phyloP scores from a whole-genome alignment of 495 filamentous ascomycete genomes.

The Mytilinidion resinicola region DNA sequence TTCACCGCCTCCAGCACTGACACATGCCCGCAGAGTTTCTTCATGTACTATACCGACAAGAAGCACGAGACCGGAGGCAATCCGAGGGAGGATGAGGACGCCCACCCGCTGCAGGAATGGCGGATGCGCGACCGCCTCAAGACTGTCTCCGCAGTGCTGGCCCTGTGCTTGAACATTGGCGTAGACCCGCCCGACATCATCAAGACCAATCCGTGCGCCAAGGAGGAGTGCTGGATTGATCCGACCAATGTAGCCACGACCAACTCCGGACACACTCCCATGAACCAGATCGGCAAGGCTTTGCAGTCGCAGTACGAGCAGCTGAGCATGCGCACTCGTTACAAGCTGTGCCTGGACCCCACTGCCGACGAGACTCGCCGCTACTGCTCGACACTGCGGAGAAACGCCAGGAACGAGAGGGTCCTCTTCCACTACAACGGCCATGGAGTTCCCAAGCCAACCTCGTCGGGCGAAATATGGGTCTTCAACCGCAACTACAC shows the following conservation, averaged over 20 bases:
- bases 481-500: slow-evolving; percentile 99
- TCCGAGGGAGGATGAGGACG: slow-evolving; percentile 58
- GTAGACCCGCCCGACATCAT: slow-evolving; percentile 95
- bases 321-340: slow-evolving; percentile 84
- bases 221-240: slow-evolving; percentile 95
- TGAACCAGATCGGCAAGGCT: slow-evolving; percentile 93
- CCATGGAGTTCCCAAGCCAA: slow-evolving; percentile 96
- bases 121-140: slow-evolving; percentile 94
- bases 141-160: slow-evolving; percentile 89
- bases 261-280: slow-evolving; percentile 64
- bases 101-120: slow-evolving; percentile 78
- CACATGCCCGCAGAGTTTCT: slow-evolving; percentile 61
- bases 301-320: slow-evolving; percentile 94
- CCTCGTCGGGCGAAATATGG: slow-evolving; percentile 95
- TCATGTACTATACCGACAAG: slow-evolving; percentile 99
- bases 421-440: slow-evolving; percentile 98
- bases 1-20: neutral
- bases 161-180: slow-evolving; percentile 92
- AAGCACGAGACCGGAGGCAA: slow-evolving; percentile 94
- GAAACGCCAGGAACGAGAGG: slow-evolving; percentile 91
- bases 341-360: slow-evolving; percentile 93
- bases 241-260: slow-evolving; percentile 60
- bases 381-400: slow-evolving; percentile 79
- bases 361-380: slow-evolving; percentile 95
- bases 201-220: slow-evolving; percentile 86